A percentile compares a stretch with the other conserved stretches of the same genome.
Evolutionary conservation across 2,329 filamentous ascomycete species (phyloP).

Genomic region (Juglanconis juglandina): DNA sequence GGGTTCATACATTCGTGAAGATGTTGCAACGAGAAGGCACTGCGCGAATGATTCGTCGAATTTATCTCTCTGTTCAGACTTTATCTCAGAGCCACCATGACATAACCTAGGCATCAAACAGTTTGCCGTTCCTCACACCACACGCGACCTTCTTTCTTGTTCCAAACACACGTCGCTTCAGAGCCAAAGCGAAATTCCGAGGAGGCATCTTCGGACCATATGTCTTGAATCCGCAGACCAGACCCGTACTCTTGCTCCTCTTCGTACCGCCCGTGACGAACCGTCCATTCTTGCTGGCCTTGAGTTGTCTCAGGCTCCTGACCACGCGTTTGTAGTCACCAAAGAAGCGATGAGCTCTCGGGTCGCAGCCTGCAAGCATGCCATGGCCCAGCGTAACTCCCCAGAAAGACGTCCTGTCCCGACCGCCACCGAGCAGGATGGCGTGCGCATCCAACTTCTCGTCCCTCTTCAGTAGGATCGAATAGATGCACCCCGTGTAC

Average conservation of each 20-base stretch:
- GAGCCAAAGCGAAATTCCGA: no score
- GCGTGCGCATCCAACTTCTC: conserved; percentile 44
- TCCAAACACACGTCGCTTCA: no score
- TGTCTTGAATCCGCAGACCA: conserved; percentile 33
- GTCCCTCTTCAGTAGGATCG: conserved; percentile 51
- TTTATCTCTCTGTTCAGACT: no score
- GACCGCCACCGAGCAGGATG: conserved; percentile 38
- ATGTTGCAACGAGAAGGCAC: no score
- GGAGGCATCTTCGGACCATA: not conserved
- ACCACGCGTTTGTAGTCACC: conserved; percentile 46
- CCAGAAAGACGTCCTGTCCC: conserved; percentile 29
- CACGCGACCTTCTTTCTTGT: no score
- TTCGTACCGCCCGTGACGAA: conserved; percentile 41
- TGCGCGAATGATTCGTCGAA: no score
- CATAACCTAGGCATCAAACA: no score
- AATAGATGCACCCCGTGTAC: conserved; percentile 55
- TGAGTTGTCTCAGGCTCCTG: conserved; percentile 35
- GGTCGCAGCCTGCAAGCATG: conserved; percentile 36
- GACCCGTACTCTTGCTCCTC: conserved; percentile 35
- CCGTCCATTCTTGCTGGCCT: conserved; percentile 35
- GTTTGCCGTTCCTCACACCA: no score
- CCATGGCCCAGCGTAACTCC: conserved; percentile 60
- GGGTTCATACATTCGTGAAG: no score
- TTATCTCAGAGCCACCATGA: no score
- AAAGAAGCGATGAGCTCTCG: conserved; percentile 52